Evolutionary conservation across 345 rosid species (phyloP).

Genomic region (Schrenkiella parvula): DNA sequence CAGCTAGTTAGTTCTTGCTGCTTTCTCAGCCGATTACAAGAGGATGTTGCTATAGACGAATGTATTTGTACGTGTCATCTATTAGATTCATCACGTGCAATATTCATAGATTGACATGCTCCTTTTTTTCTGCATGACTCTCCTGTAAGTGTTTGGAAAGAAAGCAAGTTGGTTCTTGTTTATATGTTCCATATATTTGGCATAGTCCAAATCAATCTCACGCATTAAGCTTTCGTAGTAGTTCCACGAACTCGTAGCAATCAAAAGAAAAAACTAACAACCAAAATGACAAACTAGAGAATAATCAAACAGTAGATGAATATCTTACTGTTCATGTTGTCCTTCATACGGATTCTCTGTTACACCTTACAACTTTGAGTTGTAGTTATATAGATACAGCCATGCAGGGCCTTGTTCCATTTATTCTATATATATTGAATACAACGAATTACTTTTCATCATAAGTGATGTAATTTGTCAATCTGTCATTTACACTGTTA

Average conservation of each 20-base stretch:
- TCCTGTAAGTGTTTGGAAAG: neutral
- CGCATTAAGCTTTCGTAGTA: no score
- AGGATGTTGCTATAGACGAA: neutral
- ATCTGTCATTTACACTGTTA: neutral
- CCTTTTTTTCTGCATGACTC: neutral
- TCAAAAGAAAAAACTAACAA: neutral
- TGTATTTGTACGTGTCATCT: neutral
- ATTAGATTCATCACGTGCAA: neutral
- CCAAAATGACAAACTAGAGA: no score
- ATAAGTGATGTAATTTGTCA: neutral
- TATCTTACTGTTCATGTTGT: neutral
- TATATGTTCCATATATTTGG: no score
- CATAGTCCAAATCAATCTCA: no score
- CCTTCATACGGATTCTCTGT: neutral
- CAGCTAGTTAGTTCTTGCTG: neutral
- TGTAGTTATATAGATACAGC: neutral
- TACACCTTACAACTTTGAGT: neutral
- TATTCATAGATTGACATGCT: neutral
- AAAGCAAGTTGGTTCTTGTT: neutral
- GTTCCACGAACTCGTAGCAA: neutral
- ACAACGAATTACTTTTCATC: neutral
- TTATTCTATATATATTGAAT: neutral
- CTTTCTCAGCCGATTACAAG: no score
- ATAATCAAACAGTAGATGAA: neutral
- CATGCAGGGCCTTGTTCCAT: neutral